Percentiles rank a stretch among this genome's conserved stretches.
These are phyloP conservation scores for Aspergillus ostianus DNA, from an alignment of 495 filamentous ascomycete species.

Conservation along the genomic window DNA sequence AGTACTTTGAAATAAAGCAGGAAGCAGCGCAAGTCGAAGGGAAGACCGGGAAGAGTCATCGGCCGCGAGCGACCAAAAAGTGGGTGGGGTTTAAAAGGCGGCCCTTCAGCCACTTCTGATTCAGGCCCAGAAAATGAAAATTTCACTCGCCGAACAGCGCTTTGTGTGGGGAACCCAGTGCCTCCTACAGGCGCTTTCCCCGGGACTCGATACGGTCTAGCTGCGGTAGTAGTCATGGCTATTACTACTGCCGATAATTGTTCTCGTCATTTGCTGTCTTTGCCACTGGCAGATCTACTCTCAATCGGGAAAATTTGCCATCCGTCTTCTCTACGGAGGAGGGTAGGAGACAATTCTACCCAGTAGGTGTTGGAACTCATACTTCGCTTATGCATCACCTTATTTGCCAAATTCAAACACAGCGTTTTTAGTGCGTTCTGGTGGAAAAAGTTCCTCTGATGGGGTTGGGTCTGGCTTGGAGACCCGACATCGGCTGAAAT, in stretches of 20 bases:
- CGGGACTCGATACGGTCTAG: not conserved
- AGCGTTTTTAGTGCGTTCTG: not conserved
- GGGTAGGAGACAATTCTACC: not conserved
- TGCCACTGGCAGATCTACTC: too few species aligned
- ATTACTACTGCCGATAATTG: slow-evolving; percentile 11
- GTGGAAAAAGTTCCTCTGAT: not conserved
- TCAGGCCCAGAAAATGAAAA: slow-evolving; percentile 26
- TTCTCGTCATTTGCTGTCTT: not conserved
- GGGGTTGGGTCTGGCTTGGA: not conserved
- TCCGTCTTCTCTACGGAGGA: too few species aligned
- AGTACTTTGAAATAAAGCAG: slow-evolving; percentile 16
- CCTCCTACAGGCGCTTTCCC: too few species aligned
- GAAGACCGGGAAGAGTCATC: slow-evolving; percentile 25
- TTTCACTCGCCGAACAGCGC: slow-evolving; percentile 23
- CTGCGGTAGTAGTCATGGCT: slow-evolving; percentile 12
- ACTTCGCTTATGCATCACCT: not conserved
- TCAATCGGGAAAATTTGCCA: too few species aligned
- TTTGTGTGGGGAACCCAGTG: slow-evolving; percentile 20
- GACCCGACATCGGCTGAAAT: not conserved
- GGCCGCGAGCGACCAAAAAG: slow-evolving; percentile 21
- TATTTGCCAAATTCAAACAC: not conserved
- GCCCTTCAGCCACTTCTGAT: too few species aligned
- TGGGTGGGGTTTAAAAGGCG: slow-evolving; percentile 16
- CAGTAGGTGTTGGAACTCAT: not conserved
- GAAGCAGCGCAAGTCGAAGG: not conserved